Percentiles rank a stretch among this genome's conserved stretches.
Evolutionary conservation across 805 yeast species (phyloP).

Genomic region (Kluyveromyces siamensis): DNA sequence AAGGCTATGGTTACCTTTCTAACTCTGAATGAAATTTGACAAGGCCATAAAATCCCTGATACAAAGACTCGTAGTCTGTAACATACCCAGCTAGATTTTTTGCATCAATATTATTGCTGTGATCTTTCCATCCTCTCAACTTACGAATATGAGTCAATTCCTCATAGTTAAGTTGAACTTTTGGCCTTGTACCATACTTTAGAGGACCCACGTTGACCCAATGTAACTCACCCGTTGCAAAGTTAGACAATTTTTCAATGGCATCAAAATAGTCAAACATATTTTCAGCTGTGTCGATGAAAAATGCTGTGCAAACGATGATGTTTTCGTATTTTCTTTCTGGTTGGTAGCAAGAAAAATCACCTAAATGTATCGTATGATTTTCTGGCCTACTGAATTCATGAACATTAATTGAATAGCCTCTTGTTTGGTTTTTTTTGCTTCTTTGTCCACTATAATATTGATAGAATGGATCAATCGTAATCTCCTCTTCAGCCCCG

Average conservation of each 20-base stretch:
- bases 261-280: conserved; percentile 64
- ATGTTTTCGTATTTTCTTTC: conserved; percentile 34
- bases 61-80: conserved; percentile 56
- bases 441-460: conserved; percentile 57
- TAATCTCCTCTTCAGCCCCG: conserved; percentile 13
- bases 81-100: conserved; percentile 48
- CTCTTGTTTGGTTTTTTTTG: conserved; percentile 41
- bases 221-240: conserved; percentile 36
- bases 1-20: conserved; percentile 1
- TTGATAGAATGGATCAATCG: conserved; percentile 47
- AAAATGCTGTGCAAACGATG: conserved; percentile 61
- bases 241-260: conserved; percentile 39
- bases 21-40: conserved; percentile 29
- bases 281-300: conserved; percentile 89
- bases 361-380: conserved; percentile 44
- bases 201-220: conserved; percentile 94
- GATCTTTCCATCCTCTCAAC: conserved; percentile 55
- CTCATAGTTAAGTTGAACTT: conserved; percentile 62
- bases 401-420: conserved; percentile 20
- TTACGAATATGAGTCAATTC: conserved; percentile 51
- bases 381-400: conserved; percentile 36
- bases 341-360: conserved; percentile 49
- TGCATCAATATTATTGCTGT: conserved; percentile 24
- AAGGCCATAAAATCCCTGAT: conserved; percentile 74
- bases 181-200: conserved; percentile 81